phyloP scores from a whole-genome alignment of 163 green algal genomes.

The Scenedesmus sp. region DNA sequence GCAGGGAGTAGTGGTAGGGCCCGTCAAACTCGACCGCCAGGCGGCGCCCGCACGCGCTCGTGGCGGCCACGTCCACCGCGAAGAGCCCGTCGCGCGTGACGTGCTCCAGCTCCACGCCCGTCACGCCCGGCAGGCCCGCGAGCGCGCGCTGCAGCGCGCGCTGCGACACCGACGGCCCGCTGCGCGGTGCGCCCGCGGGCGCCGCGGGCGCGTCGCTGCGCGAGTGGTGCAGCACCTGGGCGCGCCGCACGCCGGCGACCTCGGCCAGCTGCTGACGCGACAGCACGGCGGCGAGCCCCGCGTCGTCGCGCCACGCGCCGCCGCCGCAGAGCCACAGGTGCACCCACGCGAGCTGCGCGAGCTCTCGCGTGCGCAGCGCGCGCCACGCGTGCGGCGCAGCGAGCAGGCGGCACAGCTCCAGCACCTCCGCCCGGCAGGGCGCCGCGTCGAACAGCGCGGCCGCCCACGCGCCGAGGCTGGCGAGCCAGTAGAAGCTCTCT shows the following conservation, averaged over 20 bases:
- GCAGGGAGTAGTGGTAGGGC: neutral
- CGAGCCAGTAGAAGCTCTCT: no score
- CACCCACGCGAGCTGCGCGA: neutral
- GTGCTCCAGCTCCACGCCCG: neutral
- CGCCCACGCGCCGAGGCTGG: no score
- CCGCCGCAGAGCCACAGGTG: slow-evolving; percentile 16
- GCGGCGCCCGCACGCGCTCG: neutral
- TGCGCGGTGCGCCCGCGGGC: neutral
- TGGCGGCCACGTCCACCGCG: neutral
- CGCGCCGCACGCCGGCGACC: no score
- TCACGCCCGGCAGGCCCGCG: neutral
- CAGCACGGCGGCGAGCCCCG: neutral
- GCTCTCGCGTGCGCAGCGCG: neutral
- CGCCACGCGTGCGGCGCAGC: neutral
- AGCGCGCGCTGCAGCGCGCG: neutral
- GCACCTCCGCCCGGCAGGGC: neutral
- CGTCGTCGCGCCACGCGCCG: neutral
- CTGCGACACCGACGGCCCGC: neutral
- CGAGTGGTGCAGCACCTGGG: neutral
- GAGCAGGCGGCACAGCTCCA: neutral
- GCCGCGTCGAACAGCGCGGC: neutral
- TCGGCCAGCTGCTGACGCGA: neutral
- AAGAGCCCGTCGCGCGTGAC: slow-evolving; percentile 6
- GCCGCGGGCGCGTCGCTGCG: neutral
- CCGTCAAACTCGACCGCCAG: slow-evolving; percentile 28